phyloP scores from a whole-genome alignment of 2,329 filamentous ascomycete species.

The Monosporascus sp. region DNA sequence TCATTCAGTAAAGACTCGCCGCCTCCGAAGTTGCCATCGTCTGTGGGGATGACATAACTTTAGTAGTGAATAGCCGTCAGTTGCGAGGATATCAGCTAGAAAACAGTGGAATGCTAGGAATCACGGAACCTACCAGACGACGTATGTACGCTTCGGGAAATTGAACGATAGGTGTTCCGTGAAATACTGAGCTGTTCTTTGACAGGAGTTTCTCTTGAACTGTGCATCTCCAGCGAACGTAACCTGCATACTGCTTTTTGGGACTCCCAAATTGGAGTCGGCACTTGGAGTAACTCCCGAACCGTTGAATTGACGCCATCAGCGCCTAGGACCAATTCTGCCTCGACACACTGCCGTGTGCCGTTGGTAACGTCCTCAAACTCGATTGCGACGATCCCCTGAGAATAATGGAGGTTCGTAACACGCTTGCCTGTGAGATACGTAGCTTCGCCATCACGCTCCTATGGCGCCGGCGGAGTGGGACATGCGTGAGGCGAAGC shows the following conservation, averaged over 20 bases:
- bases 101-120: neutral
- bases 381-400: too few species aligned
- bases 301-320: conserved; percentile 28
- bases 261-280: too few species aligned
- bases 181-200: conserved; percentile 13
- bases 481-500: too few species aligned
- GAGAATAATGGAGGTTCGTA: too few species aligned
- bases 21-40: conserved; percentile 30
- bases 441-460: too few species aligned
- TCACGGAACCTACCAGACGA: conserved; percentile 16
- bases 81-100: neutral
- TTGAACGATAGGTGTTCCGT: conserved; percentile 5
- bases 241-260: conserved; percentile 20
- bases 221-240: conserved; percentile 23
- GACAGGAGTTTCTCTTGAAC: conserved; percentile 17
- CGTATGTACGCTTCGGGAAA: conserved; percentile 12
- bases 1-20: conserved; percentile 40
- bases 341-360: conserved; percentile 20
- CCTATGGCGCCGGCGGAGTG: too few species aligned
- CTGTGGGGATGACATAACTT: conserved; percentile 39
- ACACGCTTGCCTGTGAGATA: too few species aligned
- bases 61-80: neutral
- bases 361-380: too few species aligned
- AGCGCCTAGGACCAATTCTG: conserved; percentile 28
- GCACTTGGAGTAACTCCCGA: conserved; percentile 17